Evolutionary conservation across 495 filamentous ascomycete species (phyloP), one percentile per base, ranked within the genome.

Genomic region (Aspergillus leporis): DNA sequence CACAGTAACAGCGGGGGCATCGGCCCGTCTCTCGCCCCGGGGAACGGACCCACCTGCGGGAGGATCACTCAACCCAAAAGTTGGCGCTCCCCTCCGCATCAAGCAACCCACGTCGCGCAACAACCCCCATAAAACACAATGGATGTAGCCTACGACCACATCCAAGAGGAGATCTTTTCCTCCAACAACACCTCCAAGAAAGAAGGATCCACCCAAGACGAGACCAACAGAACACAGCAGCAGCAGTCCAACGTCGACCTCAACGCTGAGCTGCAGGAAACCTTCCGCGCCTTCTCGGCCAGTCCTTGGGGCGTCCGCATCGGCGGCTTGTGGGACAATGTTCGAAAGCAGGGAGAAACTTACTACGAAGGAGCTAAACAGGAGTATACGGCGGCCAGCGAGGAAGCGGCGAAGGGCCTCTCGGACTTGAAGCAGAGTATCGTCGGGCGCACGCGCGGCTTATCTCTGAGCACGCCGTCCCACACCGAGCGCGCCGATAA

Each of bases 61-160:
- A 28, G 25, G 13, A 36, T 36, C 32, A 14, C 32, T 36, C 32
- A 32, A n/a, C 38, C 38, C 38, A 41, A n/a, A 18, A 16, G 38
- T 41, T n/a, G 38, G 38, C 13, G 13, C 14, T 41, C 38, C 38
- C 38, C 14, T n/a, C 38, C 38, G 38, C 38, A 41, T 41, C 43
- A 47, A 47, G 21, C 43, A 47, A 16, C 16, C 43, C 36, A 40
- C 48, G 47, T 49, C 53, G 48, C 49, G 16, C 23, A 47, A 45
- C 9, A 22, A 22, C 18, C 18, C 43, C 5, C 41, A 18, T 3
- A 43, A 45, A 45, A 45, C n/a, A 47, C 10, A 28, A 98, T 98
- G 94, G 94, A 98, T 82, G 74, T 96, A 65, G 92, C 94, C 40
- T 98, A 98, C 82, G 94, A 98, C 68, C 92, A 96, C 72, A 95